phyloP scores from a whole-genome alignment of 2,329 filamentous ascomycete genomes.

The Sordariomycetes sp. region DNA sequence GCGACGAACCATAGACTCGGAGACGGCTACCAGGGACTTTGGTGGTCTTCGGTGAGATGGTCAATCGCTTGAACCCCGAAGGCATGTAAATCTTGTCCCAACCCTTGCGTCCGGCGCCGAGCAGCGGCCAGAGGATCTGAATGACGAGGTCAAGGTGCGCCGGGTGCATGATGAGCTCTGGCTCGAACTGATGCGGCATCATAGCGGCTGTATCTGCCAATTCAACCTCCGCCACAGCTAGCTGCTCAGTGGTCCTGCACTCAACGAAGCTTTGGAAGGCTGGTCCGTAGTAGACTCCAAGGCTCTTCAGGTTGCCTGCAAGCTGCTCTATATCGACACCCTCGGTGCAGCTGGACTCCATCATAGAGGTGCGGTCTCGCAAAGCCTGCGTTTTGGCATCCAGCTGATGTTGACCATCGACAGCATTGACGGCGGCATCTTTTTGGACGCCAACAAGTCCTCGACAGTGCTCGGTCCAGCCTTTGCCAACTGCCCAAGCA shows the following conservation, averaged over 20 bases:
- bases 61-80: constrained; percentile 18
- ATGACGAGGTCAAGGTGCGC: constrained; percentile 11
- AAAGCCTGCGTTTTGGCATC: constrained; percentile 5
- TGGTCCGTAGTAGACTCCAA: constrained; percentile 2
- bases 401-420: constrained; percentile 8
- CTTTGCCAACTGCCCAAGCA: constrained; percentile 38
- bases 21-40: constrained; percentile 20
- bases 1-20: constrained; percentile 8
- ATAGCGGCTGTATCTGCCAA: background rate
- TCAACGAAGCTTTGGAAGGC: constrained; percentile 2
- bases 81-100: constrained; percentile 23
- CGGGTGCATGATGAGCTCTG: constrained; percentile 8
- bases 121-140: constrained; percentile 20
- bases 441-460: constrained; percentile 35
- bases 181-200: background rate
- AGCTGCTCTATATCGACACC: constrained; percentile 12
- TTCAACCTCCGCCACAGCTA: constrained; percentile 1
- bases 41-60: constrained; percentile 17
- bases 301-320: background rate
- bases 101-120: constrained; percentile 16
- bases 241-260: background rate
- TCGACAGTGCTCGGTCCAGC: constrained; percentile 50
- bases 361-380: background rate
- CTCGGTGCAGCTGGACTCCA: background rate
- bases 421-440: constrained; percentile 10